Evolutionary conservation across 805 yeast genomes (phyloP).

Genomic region (Candida methanosorbosa): DNA sequence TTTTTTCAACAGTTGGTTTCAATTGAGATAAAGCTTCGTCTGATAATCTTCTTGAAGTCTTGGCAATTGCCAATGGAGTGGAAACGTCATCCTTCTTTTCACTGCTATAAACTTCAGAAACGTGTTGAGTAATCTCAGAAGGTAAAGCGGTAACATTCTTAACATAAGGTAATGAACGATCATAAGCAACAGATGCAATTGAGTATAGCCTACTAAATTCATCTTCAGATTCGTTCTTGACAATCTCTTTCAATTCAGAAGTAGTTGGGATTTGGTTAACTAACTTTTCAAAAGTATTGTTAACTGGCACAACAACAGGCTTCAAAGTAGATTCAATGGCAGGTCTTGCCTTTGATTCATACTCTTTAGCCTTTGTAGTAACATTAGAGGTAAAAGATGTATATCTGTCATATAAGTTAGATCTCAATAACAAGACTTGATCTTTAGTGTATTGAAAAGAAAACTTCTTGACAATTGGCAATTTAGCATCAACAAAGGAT

Average conservation of each 20-base stretch:
- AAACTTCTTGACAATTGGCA: background rate
- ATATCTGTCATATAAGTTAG: background rate
- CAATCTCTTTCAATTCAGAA: background rate
- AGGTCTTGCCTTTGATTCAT: slow-evolving; percentile 21
- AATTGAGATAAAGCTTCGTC: slow-evolving; percentile 23
- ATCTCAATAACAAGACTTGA: too few relatives aligned
- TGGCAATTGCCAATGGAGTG: slow-evolving; percentile 25
- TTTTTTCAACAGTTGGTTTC: slow-evolving; percentile 18
- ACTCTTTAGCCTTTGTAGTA: background rate
- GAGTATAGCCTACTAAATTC: background rate
- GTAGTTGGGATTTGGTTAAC: background rate
- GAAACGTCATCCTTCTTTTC: slow-evolving; percentile 21
- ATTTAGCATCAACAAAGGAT: background rate
- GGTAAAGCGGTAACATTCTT: background rate
- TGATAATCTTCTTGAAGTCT: slow-evolving; percentile 28
- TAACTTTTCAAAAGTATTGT: slow-evolving; percentile 1
- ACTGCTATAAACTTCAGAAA: slow-evolving; percentile 19
- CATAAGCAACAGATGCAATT: background rate
- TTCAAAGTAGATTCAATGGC: slow-evolving; percentile 14
- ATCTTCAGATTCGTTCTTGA: background rate
- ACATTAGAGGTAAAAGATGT: background rate
- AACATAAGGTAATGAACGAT: background rate
- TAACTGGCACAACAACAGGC: slow-evolving; percentile 10
- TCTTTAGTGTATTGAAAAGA: background rate
- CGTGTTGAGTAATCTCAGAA: slow-evolving; percentile 15